A percentile compares a stretch with the other conserved stretches of the same genome.
Conservation (phyloP, 192 early-diverging fungal species). For the Coemansia sp. region DNA sequence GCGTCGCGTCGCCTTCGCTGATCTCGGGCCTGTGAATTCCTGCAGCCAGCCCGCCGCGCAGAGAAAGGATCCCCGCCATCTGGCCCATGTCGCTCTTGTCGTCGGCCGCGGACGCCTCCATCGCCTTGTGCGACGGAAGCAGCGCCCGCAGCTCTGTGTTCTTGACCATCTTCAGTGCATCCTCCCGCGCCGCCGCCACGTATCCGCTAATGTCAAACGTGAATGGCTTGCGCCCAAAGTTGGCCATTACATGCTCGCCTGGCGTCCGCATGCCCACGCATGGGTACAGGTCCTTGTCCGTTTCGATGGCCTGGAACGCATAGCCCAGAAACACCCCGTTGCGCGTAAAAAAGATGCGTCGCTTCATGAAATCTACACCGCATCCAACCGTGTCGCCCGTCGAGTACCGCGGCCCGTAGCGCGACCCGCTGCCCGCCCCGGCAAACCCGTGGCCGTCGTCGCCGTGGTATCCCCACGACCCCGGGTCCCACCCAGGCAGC, state of each 20-base stretch:
- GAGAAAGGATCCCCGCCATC: background rate
- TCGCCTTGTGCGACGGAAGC: constrained; percentile 5
- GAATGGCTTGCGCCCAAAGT: constrained; percentile 63
- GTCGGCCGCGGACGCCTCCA: background rate
- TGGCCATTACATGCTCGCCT: constrained; percentile 56
- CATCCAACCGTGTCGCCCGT: constrained; percentile 96
- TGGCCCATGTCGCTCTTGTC: background rate
- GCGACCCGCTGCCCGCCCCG: constrained; percentile 68
- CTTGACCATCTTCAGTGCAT: constrained; percentile 14
- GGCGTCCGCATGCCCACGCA: constrained; percentile 61
- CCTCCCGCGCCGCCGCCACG: constrained; percentile 19
- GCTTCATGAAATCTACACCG: constrained; percentile 79
- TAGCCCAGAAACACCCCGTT: constrained; percentile 75
- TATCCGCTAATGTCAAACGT: constrained; percentile 58
- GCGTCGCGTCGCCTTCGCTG: constrained; percentile 15
- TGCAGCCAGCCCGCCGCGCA: constrained; percentile 1
- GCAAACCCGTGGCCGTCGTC: constrained; percentile 89
- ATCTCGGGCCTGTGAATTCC: background rate
- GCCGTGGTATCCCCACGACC: constrained; percentile 97
- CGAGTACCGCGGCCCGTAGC: constrained; percentile 85
- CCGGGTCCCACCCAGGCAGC: constrained; percentile 87
- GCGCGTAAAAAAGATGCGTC: constrained; percentile 84
- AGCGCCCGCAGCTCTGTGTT: constrained; percentile 4
- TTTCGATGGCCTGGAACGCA: constrained; percentile 54
- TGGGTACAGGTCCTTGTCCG: constrained; percentile 52